Percentiles rank a stretch among this genome's conserved stretches.
phyloP scores from a whole-genome alignment of 345 rosid genomes.

The Aurinia saxatilis region DNA sequence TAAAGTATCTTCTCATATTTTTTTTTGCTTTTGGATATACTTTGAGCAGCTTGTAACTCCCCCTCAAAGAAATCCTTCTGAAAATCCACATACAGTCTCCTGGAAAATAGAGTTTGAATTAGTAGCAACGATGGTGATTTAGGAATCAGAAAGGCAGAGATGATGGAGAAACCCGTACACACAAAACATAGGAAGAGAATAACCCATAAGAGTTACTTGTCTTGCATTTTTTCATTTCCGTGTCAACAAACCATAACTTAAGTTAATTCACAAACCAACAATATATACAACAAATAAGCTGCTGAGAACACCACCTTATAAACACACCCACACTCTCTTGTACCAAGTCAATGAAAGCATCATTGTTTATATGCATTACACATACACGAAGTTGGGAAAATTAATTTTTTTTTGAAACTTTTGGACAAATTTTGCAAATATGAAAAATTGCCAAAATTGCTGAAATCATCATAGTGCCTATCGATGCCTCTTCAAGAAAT shows the following conservation, averaged over 20 bases:
- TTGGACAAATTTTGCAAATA: no score
- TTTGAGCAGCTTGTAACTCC: constrained; percentile 57
- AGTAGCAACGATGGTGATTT: constrained; percentile 1
- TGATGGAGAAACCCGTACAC: constrained; percentile 41
- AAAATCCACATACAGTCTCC: constrained; percentile 79
- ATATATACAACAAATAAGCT: not conserved
- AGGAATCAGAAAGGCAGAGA: not conserved
- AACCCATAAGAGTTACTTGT: constrained; percentile 62
- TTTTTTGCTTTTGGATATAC: constrained; percentile 57
- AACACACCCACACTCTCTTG: no score
- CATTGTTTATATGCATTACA: no score
- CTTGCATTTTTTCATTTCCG: constrained; percentile 83
- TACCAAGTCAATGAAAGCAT: no score
- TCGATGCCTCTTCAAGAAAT: no score
- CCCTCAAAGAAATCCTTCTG: constrained; percentile 67
- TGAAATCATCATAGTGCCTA: no score
- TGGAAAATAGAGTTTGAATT: constrained; percentile 26
- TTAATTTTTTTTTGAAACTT: no score
- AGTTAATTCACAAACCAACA: not conserved
- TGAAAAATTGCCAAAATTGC: no score
- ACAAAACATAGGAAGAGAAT: constrained; percentile 78
- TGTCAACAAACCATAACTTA: constrained; percentile 21
- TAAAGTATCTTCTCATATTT: constrained; percentile 78
- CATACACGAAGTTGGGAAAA: no score
- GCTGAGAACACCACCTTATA: constrained; percentile 35